phyloP scores from a whole-genome alignment of 1,139 yeast species.

The Protomyces macrosporus region DNA sequence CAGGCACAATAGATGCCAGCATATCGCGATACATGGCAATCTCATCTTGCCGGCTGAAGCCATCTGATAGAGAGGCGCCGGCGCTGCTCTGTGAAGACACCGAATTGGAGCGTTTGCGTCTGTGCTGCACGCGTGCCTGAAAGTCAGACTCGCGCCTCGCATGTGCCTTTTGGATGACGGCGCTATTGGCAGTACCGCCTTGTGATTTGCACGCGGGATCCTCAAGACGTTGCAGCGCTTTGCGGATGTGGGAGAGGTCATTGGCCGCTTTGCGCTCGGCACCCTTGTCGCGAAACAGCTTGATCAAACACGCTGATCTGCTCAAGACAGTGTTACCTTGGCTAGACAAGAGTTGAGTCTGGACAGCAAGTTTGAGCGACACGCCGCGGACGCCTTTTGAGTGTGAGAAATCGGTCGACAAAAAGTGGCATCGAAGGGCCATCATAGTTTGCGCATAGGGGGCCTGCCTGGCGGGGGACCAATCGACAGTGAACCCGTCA shows the following conservation, averaged over 20 bases:
- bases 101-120: neutral
- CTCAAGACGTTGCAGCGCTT: neutral
- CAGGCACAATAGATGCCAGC: neutral
- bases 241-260: neutral
- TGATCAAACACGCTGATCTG: neutral
- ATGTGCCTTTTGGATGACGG: neutral
- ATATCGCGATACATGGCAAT: neutral
- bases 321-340: neutral
- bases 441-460: neutral
- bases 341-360: neutral
- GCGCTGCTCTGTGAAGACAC: neutral
- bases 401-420: constrained; percentile 6
- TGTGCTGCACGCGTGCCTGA: neutral
- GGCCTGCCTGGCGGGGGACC: neutral
- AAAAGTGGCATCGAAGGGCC: neutral
- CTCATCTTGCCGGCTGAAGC: neutral
- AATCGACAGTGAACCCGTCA: neutral
- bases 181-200: neutral
- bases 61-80: neutral
- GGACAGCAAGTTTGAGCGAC: neutral
- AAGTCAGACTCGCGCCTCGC: neutral
- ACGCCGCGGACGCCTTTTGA: constrained; percentile 4
- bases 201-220: neutral
- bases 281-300: constrained; percentile 12
- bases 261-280: constrained; percentile 3